Evolutionary conservation across 2,329 filamentous ascomycete species (phyloP).

Genomic region (Fusarium pseudocircinatum): DNA sequence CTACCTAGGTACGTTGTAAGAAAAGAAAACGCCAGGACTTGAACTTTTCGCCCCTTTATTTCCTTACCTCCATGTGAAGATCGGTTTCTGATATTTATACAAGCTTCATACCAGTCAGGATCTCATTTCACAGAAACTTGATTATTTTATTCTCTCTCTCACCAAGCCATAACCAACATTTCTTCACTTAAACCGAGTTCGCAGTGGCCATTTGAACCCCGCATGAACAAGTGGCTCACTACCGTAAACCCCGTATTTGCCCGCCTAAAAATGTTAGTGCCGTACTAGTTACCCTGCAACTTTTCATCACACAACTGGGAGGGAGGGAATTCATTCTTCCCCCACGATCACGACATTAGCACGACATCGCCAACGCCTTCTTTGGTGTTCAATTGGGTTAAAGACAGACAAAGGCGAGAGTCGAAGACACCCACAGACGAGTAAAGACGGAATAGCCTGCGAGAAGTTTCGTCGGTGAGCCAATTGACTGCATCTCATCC

Average conservation of each 20-base stretch:
- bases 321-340: slow-evolving; percentile 34
- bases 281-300: slow-evolving; percentile 3
- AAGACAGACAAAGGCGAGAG: slow-evolving; percentile 11
- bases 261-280: slow-evolving; percentile 24
- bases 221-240: slow-evolving; percentile 31
- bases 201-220: slow-evolving; percentile 29
- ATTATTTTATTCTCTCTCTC: not conserved
- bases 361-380: slow-evolving; percentile 37
- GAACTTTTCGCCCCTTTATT: not conserved
- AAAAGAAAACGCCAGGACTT: not conserved
- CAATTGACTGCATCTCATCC: slow-evolving; percentile 12
- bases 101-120: not conserved
- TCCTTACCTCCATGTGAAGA: not conserved
- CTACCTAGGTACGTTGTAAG: no score
- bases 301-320: slow-evolving; percentile 37
- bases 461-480: not conserved
- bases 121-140: no score
- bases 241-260: slow-evolving; percentile 5
- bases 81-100: no score
- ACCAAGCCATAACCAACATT: not conserved
- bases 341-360: slow-evolving; percentile 43
- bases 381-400: slow-evolving; percentile 10
- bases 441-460: not conserved
- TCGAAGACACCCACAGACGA: slow-evolving; percentile 5
- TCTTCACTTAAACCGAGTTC: not conserved